phyloP scores from a whole-genome alignment of 208 protist species.

The Willaertia magna region DNA sequence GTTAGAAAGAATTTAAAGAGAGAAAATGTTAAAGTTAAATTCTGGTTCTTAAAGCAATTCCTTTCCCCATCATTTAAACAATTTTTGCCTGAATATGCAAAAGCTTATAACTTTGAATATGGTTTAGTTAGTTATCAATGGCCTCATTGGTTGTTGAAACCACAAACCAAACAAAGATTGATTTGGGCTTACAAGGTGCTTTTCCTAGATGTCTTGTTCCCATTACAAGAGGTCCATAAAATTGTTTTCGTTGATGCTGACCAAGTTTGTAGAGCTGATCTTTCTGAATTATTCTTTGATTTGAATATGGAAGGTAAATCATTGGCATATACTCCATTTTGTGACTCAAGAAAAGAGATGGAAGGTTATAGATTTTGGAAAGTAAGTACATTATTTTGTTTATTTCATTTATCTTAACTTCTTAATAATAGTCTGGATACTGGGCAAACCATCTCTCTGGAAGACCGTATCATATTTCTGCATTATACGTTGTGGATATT shows the following conservation, averaged over 20 bases:
- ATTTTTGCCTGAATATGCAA: slow-evolving; percentile 64
- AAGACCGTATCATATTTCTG: slow-evolving; percentile 91
- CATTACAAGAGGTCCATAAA: slow-evolving; percentile 76
- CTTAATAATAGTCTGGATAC: slow-evolving; percentile 74
- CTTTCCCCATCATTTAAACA: slow-evolving; percentile 88
- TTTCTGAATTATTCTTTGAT: slow-evolving; percentile 81
- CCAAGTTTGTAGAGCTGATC: slow-evolving; percentile 68
- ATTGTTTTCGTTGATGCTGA: slow-evolving; percentile 98
- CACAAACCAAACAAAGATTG: slow-evolving; percentile 91
- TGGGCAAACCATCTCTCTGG: slow-evolving; percentile 83
- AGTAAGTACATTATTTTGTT: too few species aligned
- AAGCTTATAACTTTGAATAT: slow-evolving; percentile 77
- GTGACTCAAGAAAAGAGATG: slow-evolving; percentile 73
- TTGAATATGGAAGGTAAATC: slow-evolving; percentile 81
- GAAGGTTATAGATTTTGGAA: slow-evolving; percentile 73
- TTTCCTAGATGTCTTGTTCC: slow-evolving; percentile 98
- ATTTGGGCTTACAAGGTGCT: slow-evolving; percentile 99
- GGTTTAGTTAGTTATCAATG: slow-evolving; percentile 93
- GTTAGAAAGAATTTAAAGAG: slow-evolving; percentile 74
- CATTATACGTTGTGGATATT: slow-evolving; percentile 91
- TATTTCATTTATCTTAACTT: too few species aligned
- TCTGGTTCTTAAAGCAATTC: slow-evolving; percentile 97
- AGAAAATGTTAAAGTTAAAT: slow-evolving; percentile 73
- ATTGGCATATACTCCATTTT: slow-evolving; percentile 94
- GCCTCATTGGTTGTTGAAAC: slow-evolving; percentile 85